These are phyloP conservation scores for Quercus tomentella DNA, from an alignment of 331 rosid species.

Conservation along the genomic window DNA sequence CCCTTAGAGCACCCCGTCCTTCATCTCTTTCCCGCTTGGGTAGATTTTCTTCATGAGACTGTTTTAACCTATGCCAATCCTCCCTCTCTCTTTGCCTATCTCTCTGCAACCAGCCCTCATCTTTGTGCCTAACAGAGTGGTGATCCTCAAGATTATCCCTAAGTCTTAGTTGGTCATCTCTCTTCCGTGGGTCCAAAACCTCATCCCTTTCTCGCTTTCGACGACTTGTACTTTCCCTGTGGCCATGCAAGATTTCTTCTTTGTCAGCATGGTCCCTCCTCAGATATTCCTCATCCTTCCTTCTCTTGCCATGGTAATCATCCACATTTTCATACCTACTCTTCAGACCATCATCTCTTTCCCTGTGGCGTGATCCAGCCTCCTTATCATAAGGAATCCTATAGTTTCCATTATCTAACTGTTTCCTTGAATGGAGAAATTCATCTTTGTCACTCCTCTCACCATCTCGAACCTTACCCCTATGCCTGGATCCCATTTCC, in stretches of 20 bases:
- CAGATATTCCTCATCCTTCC: conserved; percentile 79
- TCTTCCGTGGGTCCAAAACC: conserved; percentile 65
- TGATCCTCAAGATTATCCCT: conserved; percentile 76
- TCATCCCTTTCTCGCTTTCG: conserved; percentile 87
- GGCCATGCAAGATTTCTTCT: conserved; percentile 71
- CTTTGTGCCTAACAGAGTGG: conserved; percentile 73
- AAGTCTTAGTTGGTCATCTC: conserved; percentile 71
- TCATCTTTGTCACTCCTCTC: conserved; percentile 79
- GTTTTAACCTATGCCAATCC: conserved; percentile 85
- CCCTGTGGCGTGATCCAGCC: conserved; percentile 73
- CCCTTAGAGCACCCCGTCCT: conserved; percentile 61
- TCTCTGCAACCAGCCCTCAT: conserved; percentile 63
- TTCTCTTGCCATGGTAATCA: conserved; percentile 83
- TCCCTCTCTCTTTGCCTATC: conserved; percentile 92
- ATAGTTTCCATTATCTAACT: conserved; percentile 81
- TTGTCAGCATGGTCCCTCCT: conserved; percentile 75
- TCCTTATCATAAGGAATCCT: conserved; percentile 77
- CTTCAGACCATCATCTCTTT: conserved; percentile 75
- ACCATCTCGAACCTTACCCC: conserved; percentile 69
- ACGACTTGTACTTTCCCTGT: conserved; percentile 54
- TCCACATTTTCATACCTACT: conserved; percentile 68
- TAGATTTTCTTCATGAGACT: conserved; percentile 69
- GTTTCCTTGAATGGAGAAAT: conserved; percentile 52
- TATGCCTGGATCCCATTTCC: conserved; percentile 50
- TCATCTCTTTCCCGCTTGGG: conserved; percentile 86